phyloP scores from a whole-genome alignment of 2,329 filamentous ascomycete genomes.

The Davidsoniella virescens region DNA sequence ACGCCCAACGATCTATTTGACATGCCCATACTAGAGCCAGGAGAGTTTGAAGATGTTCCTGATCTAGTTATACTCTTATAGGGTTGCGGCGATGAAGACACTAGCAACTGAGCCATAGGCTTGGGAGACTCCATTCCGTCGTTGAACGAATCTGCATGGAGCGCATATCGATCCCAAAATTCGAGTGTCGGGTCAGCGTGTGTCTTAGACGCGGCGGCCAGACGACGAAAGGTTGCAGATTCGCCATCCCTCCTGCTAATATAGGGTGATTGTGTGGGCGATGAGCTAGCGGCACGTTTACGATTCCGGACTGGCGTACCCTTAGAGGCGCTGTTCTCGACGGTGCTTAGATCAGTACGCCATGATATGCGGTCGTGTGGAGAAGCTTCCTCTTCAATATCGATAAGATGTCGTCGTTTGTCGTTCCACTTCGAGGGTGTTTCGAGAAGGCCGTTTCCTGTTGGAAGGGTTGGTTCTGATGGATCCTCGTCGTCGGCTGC shows the following conservation, averaged over 20 bases:
- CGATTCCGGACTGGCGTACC: slow-evolving; percentile 32
- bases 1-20: neutral
- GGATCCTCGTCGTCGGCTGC: slow-evolving; percentile 13
- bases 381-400: slow-evolving; percentile 32
- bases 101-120: slow-evolving; percentile 10
- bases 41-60: neutral
- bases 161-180: slow-evolving; percentile 60
- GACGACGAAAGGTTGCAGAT: slow-evolving; percentile 11
- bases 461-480: slow-evolving; percentile 10
- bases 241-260: slow-evolving; percentile 7
- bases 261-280: slow-evolving; percentile 49
- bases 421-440: slow-evolving; percentile 40
- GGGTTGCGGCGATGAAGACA: slow-evolving; percentile 52
- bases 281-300: slow-evolving; percentile 61
- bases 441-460: slow-evolving; percentile 26
- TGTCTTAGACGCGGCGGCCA: slow-evolving; percentile 22
- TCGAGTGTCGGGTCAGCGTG: slow-evolving; percentile 58
- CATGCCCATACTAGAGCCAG: neutral
- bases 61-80: slow-evolving; percentile 21
- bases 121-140: slow-evolving; percentile 1
- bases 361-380: slow-evolving; percentile 47
- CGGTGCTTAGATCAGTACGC: slow-evolving; percentile 33
- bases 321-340: slow-evolving; percentile 30
- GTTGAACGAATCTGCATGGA: slow-evolving; percentile 23
- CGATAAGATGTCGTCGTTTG: slow-evolving; percentile 26